Percentiles rank a stretch among this genome's conserved stretches.
phyloP scores from a whole-genome alignment of 2,329 filamentous ascomycete genomes.

The Exophiala alcalophila region DNA sequence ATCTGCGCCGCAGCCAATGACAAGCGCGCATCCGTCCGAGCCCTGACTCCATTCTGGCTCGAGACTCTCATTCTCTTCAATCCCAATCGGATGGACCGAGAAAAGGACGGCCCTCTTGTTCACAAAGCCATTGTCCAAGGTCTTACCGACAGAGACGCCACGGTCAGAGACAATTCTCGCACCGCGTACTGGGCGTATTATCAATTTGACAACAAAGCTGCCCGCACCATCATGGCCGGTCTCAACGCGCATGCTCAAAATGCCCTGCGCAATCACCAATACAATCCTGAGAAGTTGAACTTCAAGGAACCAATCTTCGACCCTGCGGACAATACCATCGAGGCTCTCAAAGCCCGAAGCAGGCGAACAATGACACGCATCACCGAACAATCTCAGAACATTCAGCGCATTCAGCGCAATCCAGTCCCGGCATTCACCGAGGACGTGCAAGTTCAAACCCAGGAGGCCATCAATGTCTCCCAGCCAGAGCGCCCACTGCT shows the following conservation, averaged over 20 bases:
- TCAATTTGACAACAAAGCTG: constrained; percentile 71
- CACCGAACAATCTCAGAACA: no score
- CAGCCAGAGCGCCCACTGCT: no score
- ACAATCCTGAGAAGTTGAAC: constrained; percentile 67
- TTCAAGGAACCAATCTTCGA: no score
- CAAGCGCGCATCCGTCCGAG: constrained; percentile 86
- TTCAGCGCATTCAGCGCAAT: constrained; percentile 21
- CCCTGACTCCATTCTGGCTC: constrained; percentile 77
- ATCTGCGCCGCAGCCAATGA: constrained; percentile 79
- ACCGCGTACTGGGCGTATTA: constrained; percentile 83
- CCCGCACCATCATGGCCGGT: constrained; percentile 76
- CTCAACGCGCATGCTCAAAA: constrained; percentile 77
- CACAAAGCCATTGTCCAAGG: constrained; percentile 89
- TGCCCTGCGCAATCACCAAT: constrained; percentile 75
- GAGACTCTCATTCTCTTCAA: constrained; percentile 74
- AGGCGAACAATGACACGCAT: no score
- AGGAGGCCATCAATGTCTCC: no score
- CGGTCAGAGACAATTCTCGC: constrained; percentile 81
- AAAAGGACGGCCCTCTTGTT: constrained; percentile 75
- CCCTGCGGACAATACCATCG: no score
- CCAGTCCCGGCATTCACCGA: no score
- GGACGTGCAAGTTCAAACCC: no score
- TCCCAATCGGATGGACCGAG: constrained; percentile 79
- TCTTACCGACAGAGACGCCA: constrained; percentile 83
- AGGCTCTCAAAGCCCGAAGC: no score